A percentile compares a stretch with the other conserved stretches of the same genome.
Conservation (phyloP, 257 asterid species). For the Ilex aquifolium region DNA sequence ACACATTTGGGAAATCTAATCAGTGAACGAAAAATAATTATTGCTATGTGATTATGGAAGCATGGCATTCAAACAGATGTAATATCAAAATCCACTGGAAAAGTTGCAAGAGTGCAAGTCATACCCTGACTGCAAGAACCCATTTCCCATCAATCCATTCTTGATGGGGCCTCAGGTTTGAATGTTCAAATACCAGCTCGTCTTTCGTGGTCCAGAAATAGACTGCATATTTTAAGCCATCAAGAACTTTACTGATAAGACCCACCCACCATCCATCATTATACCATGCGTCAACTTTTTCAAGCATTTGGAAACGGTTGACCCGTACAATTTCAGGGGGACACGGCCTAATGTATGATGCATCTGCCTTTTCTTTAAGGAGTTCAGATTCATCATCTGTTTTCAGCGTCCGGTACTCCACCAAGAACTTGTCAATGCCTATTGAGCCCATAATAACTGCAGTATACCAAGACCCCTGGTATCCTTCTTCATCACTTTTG, state of each 20-base stretch:
- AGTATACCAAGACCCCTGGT: constrained; percentile 61
- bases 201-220: constrained; percentile 55
- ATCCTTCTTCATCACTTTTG: constrained; percentile 58
- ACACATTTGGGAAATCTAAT: no score
- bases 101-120: constrained; percentile 4
- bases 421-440: constrained; percentile 25
- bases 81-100: neutral
- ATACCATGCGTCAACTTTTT: constrained; percentile 65
- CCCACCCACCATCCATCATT: constrained; percentile 87
- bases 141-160: constrained; percentile 66
- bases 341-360: constrained; percentile 46
- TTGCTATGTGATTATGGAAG: no score
- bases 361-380: constrained; percentile 34
- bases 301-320: constrained; percentile 38
- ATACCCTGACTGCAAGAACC: constrained; percentile 40
- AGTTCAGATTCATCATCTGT: constrained; percentile 36
- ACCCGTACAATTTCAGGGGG: constrained; percentile 34
- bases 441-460: constrained; percentile 33
- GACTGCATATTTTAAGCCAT: constrained; percentile 33
- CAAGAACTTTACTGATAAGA: constrained; percentile 41
- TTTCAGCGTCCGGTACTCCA: constrained; percentile 55
- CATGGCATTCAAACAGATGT: no score
- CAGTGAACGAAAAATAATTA: no score
- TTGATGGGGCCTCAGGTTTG: constrained; percentile 52
- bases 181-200: constrained; percentile 35